Evolutionary conservation across 768 basidiomycete species (phyloP), one percentile per base, ranked within the genome.

Genomic region (Trametes cubensis): DNA sequence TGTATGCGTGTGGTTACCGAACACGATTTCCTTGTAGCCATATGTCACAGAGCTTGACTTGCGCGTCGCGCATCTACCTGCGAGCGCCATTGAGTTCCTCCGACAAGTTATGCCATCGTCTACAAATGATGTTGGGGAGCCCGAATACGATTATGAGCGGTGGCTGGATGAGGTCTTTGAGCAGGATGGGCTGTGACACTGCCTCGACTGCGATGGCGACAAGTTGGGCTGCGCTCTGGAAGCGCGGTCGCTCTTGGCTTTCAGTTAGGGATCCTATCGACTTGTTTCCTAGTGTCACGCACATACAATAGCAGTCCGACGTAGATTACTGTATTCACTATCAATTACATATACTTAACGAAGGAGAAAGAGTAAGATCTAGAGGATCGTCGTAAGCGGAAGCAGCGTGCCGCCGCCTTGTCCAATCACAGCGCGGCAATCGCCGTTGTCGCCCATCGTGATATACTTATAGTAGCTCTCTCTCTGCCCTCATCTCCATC

Each of bases 31-130:
- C 28, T 46, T 71, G 63, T 76, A 97, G 94, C 88, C 90, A 17
- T 95, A 89, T 67, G 88, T 99, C 38, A 96, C 95, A 7, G 96
- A 98, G 74, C 77, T 97, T 38, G 96, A 99, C 72, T 82, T 99
- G 70, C 85, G 87, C 52, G 76, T 95, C 55, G 93, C 94, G 23
- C 85, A 89, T 61, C 79, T 99, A 18, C 90, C 96, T 3, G 77
- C 79, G 8, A 77, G 81, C 58, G 83, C 90, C 0, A 86, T 95
- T 55, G 85, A 89, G 15, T 98, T 95, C 74, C 79, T 98, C 64
- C 83, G 85, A 38, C 85, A 92, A 70, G 87, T 85, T 48, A 90
- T 98, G 85, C 94, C 95, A 0, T 77, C 73, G 49, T 73, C 69
- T n/a, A 67, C 70, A 59, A 85, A 81, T 49, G 84, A 78, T 6